These are phyloP conservation scores for Boletus rex-veris DNA, from an alignment of 768 basidiomycete genomes.

Conservation along the genomic window DNA sequence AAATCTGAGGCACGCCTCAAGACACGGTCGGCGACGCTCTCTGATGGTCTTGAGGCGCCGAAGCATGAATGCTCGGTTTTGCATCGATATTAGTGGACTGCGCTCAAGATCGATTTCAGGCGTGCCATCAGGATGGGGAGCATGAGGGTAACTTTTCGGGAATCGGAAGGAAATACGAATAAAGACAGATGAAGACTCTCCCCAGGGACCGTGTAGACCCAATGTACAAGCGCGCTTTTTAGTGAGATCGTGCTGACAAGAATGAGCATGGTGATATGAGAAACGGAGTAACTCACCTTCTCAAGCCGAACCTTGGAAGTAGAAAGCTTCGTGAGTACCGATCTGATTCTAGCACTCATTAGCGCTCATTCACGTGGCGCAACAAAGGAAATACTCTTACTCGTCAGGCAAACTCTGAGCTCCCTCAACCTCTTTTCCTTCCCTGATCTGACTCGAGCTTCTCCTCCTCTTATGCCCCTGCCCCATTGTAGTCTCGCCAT, in stretches of 20 bases:
- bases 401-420: slow-evolving; percentile 67
- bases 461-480: slow-evolving; percentile 34
- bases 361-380: neutral
- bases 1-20: slow-evolving; percentile 81
- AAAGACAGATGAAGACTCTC: slow-evolving; percentile 78
- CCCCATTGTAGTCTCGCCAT: slow-evolving; percentile 6
- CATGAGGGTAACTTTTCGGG: slow-evolving; percentile 75
- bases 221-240: slow-evolving; percentile 81
- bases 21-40: slow-evolving; percentile 72
- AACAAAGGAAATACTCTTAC: slow-evolving; percentile 37
- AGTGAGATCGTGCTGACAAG: slow-evolving; percentile 55
- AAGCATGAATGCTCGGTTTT: slow-evolving; percentile 74
- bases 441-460: slow-evolving; percentile 44
- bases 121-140: slow-evolving; percentile 56
- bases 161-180: slow-evolving; percentile 88
- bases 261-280: slow-evolving; percentile 5
- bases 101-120: slow-evolving; percentile 82
- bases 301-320: slow-evolving; percentile 79
- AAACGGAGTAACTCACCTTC: slow-evolving; percentile 49
- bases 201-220: slow-evolving; percentile 89
- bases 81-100: slow-evolving; percentile 73
- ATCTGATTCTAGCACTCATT: slow-evolving; percentile 53
- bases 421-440: slow-evolving; percentile 34
- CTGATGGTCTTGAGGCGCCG: slow-evolving; percentile 71
- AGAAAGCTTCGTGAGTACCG: slow-evolving; percentile 62